phyloP scores from a whole-genome alignment of 768 basidiomycete genomes.

The Hortiboletus campestris region DNA sequence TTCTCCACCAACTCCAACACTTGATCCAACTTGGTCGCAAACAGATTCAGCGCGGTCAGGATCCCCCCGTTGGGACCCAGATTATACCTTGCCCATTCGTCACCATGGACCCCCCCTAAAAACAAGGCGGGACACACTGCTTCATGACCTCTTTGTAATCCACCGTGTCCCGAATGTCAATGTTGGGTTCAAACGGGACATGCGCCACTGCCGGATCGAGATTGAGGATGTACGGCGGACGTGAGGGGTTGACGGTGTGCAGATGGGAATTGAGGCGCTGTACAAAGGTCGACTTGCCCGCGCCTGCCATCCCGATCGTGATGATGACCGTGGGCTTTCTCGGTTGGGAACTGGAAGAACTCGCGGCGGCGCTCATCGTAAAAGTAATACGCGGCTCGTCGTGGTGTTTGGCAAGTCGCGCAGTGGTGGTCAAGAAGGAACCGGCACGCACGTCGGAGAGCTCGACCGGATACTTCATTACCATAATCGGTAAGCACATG shows the following conservation, averaged over 20 bases:
- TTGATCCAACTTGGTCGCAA: slow-evolving; percentile 99
- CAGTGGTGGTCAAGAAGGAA: slow-evolving; percentile 7
- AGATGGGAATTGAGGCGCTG: slow-evolving; percentile 92
- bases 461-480: not conserved
- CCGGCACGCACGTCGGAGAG: not conserved
- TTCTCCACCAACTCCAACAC: slow-evolving; percentile 91
- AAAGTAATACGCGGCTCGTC: not conserved
- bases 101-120: slow-evolving; percentile 8
- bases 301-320: slow-evolving; percentile 95
- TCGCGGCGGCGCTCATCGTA: slow-evolving; percentile 23
- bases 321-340: slow-evolving; percentile 79
- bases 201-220: slow-evolving; percentile 94
- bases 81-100: slow-evolving; percentile 71
- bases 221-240: slow-evolving; percentile 94
- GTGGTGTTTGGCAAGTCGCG: slow-evolving; percentile 4
- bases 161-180: slow-evolving; percentile 96
- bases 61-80: slow-evolving; percentile 98
- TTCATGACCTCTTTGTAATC: slow-evolving; percentile 99
- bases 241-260: slow-evolving; percentile 59
- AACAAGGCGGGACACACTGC: slow-evolving; percentile 71
- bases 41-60: slow-evolving; percentile 92
- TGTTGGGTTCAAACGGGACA: slow-evolving; percentile 92
- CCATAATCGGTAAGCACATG: slow-evolving; percentile 15
- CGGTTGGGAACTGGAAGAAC: slow-evolving; percentile 5
- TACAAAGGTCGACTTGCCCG: slow-evolving; percentile 97